A percentile compares a stretch with the other conserved stretches of the same genome.
phyloP scores from a whole-genome alignment of 78 protist genomes.

The Pigoraptor vietnamica region DNA sequence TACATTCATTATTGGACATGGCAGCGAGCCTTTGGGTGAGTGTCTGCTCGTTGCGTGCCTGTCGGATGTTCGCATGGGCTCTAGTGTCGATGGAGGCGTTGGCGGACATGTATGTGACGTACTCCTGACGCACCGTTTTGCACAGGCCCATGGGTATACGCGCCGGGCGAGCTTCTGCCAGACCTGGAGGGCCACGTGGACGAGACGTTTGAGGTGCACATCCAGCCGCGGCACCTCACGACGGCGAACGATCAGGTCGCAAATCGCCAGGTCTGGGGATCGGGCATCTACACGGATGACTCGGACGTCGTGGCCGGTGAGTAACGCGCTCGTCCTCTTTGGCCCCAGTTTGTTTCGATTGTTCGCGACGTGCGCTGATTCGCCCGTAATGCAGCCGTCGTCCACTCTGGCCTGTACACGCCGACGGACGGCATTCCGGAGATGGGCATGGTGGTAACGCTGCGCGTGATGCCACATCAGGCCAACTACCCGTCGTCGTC shows the following conservation, averaged over 20 bases:
- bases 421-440: not conserved
- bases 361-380: too few relatives aligned
- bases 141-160: not conserved
- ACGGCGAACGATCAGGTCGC: not conserved
- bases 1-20: too few relatives aligned
- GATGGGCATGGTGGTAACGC: not conserved
- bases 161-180: not conserved
- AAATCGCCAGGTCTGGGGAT: not conserved
- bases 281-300: slow-evolving; percentile 1
- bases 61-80: too few relatives aligned
- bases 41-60: too few relatives aligned
- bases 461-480: not conserved
- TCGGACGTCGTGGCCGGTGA: not conserved
- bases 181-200: not conserved
- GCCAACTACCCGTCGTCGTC: not conserved
- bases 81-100: too few relatives aligned
- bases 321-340: not conserved
- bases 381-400: not conserved
- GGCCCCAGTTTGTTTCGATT: too few relatives aligned
- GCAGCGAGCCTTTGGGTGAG: too few relatives aligned
- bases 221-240: not conserved
- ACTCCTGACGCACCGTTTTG: too few relatives aligned
- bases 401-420: not conserved
- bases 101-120: too few relatives aligned
- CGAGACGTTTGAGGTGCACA: not conserved